Base-by-base conservation (phyloP, 73 alveolate genomes). In the Paramecium bursaria region DNA sequence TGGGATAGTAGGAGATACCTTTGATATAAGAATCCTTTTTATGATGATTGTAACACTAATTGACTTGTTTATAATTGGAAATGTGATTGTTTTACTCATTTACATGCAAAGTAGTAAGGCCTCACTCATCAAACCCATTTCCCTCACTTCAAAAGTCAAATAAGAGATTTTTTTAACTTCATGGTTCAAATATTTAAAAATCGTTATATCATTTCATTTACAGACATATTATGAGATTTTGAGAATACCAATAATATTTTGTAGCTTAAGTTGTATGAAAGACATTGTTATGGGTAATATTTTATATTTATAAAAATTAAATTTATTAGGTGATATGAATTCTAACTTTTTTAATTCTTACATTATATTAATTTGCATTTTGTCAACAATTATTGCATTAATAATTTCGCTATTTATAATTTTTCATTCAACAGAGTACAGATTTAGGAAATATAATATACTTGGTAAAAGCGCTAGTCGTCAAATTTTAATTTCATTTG, bases 391-490 rank as follows among this genome's bases (percentile, higher is more conserved):
- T 30, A 30, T 30, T n/a, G 27, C 27, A 57, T 23, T 57, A 26
- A 30, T 57, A 57, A 57, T 57, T 30, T 48, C 51, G 33, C 33
- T 57, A 57, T 57, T 57, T 21, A 57, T 57, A 30, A 30, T 30
- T 31, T 57, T 57, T 30, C 76, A 57, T 57, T 57, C 27, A 57
- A 30, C 33, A 19, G 76, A 57, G 49, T 57, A 57, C 9, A 57
- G 76, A 57, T 30, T 57, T 48, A 57, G 33, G 49, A 10, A 48
- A 1, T 57, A 27, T 29, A 50, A 57, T 22, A 30, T 57, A 30
- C 33, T 57, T 30, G 76, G 76, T 14, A 57, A 27, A 57, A 19
- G 17, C 33, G 9, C 27, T 30, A 3, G 33, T 0, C 9, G 14
- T 15, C 27, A 30, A 57, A 30, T 57, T 13, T n/a, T 30, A 30